Evolutionary conservation across 2,329 filamentous ascomycete genomes (phyloP).

Genomic region (Sclerotinia minor): DNA sequence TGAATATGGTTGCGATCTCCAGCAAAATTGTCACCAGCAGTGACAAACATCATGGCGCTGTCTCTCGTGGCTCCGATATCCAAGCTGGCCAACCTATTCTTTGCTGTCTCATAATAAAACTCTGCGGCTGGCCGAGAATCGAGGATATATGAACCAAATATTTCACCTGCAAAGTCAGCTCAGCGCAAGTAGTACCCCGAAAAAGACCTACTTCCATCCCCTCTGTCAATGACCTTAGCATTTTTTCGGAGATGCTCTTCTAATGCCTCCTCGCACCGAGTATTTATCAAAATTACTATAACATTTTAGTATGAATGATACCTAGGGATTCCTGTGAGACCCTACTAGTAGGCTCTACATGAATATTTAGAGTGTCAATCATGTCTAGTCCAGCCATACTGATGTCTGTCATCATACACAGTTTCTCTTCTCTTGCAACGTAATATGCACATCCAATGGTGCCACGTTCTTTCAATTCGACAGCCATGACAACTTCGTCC

Average conservation of each 20-base stretch:
- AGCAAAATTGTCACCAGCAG: conserved; percentile 52
- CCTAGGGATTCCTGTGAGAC: neutral
- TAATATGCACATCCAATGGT: conserved; percentile 86
- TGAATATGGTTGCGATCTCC: conserved; percentile 32
- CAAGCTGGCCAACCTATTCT: conserved; percentile 63
- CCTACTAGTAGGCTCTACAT: conserved; percentile 52
- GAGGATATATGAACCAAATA: conserved; percentile 51
- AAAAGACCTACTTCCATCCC: conserved; percentile 34
- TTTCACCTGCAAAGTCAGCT: conserved; percentile 39
- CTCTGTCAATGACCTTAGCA: conserved; percentile 36
- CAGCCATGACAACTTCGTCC: conserved; percentile 75
- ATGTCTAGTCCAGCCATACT: conserved; percentile 66
- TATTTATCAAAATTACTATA: conserved; percentile 50
- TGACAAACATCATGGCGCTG: conserved; percentile 59
- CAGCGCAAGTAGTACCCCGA: neutral
- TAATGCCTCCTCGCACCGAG: conserved; percentile 40
- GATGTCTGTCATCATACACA: conserved; percentile 78
- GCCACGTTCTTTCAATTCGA: conserved; percentile 70
- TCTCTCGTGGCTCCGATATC: conserved; percentile 47
- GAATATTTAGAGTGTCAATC: conserved; percentile 60
- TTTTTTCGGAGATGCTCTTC: conserved; percentile 40
- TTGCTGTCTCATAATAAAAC: conserved; percentile 68
- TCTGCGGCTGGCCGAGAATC: conserved; percentile 70
- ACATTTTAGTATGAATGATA: neutral
- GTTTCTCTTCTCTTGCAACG: conserved; percentile 63